phyloP scores from a whole-genome alignment of 2,329 filamentous ascomycete species.

The Mariannaea sp. region DNA sequence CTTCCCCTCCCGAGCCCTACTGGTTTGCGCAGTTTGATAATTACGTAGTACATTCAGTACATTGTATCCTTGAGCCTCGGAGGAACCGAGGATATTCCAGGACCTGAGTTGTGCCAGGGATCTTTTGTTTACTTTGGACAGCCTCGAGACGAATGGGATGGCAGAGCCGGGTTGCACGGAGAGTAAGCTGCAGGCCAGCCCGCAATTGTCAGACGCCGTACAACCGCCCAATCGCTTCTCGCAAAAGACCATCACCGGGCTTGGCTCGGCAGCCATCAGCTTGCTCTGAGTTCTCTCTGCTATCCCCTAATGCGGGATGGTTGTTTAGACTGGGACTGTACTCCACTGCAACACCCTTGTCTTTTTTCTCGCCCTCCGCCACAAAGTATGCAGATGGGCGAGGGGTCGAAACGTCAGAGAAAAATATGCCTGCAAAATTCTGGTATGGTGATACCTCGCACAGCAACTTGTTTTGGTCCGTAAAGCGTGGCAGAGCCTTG shows the following conservation, averaged over 20 bases:
- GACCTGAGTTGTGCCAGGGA: conserved; percentile 6
- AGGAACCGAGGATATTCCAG: conserved; percentile 19
- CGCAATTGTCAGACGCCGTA: conserved; percentile 31
- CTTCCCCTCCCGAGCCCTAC: no score
- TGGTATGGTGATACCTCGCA: conserved; percentile 36
- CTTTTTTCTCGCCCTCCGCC: conserved; percentile 17
- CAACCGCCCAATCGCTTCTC: conserved; percentile 32
- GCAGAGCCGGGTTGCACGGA: conserved; percentile 19
- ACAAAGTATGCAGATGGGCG: no score
- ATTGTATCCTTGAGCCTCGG: no score
- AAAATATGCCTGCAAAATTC: conserved; percentile 25
- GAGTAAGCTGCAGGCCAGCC: conserved; percentile 29
- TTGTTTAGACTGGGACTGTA: conserved; percentile 20
- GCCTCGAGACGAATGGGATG: conserved; percentile 12
- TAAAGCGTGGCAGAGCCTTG: conserved; percentile 18
- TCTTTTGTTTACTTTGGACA: conserved; percentile 18
- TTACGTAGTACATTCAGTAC: no score
- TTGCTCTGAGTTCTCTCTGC: conserved; percentile 23
- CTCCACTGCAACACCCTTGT: conserved; percentile 36
- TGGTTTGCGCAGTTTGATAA: background rate
- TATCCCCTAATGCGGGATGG: conserved; percentile 34
- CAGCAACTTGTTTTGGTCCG: conserved; percentile 37
- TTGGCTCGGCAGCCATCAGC: conserved; percentile 34
- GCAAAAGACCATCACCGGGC: conserved; percentile 20
- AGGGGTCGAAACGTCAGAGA: conserved; percentile 36